phyloP scores from a whole-genome alignment of 129 eudicot species.

The Artemisia annua region DNA sequence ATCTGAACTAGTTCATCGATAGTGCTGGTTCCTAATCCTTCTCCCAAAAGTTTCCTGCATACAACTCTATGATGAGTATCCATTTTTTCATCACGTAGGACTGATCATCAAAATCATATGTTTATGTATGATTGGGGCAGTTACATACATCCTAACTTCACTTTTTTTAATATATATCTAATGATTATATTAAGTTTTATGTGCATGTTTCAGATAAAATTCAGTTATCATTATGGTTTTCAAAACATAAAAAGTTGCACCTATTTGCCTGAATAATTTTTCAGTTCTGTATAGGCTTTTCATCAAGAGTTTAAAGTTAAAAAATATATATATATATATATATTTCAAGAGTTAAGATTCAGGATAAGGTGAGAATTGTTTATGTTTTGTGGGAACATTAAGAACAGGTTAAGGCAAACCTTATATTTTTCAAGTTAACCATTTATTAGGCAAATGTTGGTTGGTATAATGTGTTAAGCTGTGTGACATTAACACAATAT shows the following conservation, averaged over 20 bases:
- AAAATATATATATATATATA: too few relatives aligned
- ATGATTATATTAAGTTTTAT: background rate
- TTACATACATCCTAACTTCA: too few relatives aligned
- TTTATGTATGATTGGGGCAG: too few relatives aligned
- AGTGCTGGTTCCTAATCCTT: slow-evolving; percentile 66
- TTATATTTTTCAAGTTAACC: too few relatives aligned
- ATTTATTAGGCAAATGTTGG: too few relatives aligned
- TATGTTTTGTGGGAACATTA: too few relatives aligned
- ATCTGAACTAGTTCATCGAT: slow-evolving; percentile 71
- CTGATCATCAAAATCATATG: background rate
- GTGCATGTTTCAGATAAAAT: background rate
- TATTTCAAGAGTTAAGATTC: too few relatives aligned
- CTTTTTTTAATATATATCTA: background rate
- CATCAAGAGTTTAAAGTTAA: background rate
- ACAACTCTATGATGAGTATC: background rate
- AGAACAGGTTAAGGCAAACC: too few relatives aligned
- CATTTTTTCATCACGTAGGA: slow-evolving; percentile 7
- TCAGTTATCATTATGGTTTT: background rate
- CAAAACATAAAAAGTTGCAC: background rate
- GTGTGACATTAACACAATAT: background rate
- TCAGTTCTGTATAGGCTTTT: background rate
- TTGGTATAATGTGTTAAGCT: too few relatives aligned
- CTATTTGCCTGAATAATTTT: background rate
- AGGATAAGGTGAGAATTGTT: too few relatives aligned
- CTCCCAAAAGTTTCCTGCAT: slow-evolving; percentile 80